Evolutionary conservation across 306 rosid species (phyloP).

Genomic region (Sechiopsis laciniata): DNA sequence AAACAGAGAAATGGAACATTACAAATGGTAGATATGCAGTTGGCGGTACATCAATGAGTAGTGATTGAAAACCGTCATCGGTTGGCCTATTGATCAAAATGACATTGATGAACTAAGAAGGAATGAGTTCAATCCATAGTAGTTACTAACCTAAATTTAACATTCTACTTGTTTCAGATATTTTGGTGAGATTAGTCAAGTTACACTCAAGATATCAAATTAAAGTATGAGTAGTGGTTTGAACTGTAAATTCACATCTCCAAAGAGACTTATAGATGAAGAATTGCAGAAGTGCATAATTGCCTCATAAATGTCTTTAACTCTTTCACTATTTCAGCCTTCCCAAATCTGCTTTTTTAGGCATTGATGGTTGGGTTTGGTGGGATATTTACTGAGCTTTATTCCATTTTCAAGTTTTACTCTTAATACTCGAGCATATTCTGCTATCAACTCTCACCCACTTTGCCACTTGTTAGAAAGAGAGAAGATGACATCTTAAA

Average conservation of each 20-base stretch:
- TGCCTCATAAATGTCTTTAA: background rate
- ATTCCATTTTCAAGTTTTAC: background rate
- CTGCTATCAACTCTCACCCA: slow-evolving; percentile 13
- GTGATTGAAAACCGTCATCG: background rate
- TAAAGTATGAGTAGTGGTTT: background rate
- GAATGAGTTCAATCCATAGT: too few species aligned
- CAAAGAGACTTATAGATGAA: background rate
- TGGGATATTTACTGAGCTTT: background rate
- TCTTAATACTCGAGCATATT: background rate
- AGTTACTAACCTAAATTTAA: too few species aligned
- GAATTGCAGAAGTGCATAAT: background rate
- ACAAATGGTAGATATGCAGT: slow-evolving; percentile 3
- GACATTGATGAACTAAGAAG: too few species aligned
- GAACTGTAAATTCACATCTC: slow-evolving; percentile 4
- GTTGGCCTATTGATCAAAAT: too few species aligned
- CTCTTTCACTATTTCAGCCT: background rate
- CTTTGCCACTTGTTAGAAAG: slow-evolving; percentile 6
- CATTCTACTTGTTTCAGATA: too few species aligned
- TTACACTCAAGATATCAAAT: too few species aligned
- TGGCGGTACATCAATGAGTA: background rate
- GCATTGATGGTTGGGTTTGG: slow-evolving; percentile 16
- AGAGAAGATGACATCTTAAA: background rate
- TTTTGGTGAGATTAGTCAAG: too few species aligned
- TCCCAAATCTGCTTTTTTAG: slow-evolving; percentile 1
- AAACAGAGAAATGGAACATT: slow-evolving; percentile 9